Conservation (phyloP, 179 eudicot genomes). For the Corrigiola litoralis region DNA sequence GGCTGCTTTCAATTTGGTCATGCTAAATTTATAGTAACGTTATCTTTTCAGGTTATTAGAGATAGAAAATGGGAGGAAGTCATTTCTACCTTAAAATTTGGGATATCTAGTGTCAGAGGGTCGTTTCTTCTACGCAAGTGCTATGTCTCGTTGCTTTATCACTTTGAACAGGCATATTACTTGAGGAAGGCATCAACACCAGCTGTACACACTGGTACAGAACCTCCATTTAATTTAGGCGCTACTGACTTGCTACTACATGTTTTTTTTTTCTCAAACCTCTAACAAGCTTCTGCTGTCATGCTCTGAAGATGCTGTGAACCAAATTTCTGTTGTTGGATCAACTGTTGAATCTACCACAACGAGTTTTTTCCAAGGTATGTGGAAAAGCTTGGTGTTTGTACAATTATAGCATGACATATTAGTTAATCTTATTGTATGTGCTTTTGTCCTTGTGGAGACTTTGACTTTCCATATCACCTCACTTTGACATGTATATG, state of each 20-base stretch:
- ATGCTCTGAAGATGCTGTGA: slow-evolving; percentile 8
- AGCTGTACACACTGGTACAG: slow-evolving; percentile 37
- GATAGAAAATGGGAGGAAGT: slow-evolving; percentile 89
- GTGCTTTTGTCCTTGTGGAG: neutral
- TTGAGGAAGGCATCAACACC: slow-evolving; percentile 47
- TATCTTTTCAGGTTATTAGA: slow-evolving; percentile 45
- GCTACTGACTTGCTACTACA: neutral
- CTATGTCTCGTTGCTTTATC: slow-evolving; percentile 66
- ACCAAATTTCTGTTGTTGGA: slow-evolving; percentile 4
- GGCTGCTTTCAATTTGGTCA: neutral
- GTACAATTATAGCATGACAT: neutral
- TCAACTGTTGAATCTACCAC: slow-evolving; percentile 2
- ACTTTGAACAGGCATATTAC: slow-evolving; percentile 83
- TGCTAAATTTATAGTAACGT: neutral
- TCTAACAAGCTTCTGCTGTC: neutral
- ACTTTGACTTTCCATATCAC: too few species aligned
- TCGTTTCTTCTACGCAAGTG: slow-evolving; percentile 65
- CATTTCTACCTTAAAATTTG: slow-evolving; percentile 44
- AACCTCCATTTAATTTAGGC: slow-evolving; percentile 2
- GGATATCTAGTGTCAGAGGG: slow-evolving; percentile 44
- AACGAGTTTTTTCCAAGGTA: slow-evolving; percentile 14
- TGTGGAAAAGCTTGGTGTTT: slow-evolving; percentile 6
- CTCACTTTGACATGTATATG: too few species aligned
- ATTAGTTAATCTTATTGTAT: too few species aligned
- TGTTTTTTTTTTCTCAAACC: neutral